These are phyloP conservation scores for Thielaviopsis ethacetica DNA, from an alignment of 2,329 filamentous ascomycete genomes.

Conservation along the genomic window DNA sequence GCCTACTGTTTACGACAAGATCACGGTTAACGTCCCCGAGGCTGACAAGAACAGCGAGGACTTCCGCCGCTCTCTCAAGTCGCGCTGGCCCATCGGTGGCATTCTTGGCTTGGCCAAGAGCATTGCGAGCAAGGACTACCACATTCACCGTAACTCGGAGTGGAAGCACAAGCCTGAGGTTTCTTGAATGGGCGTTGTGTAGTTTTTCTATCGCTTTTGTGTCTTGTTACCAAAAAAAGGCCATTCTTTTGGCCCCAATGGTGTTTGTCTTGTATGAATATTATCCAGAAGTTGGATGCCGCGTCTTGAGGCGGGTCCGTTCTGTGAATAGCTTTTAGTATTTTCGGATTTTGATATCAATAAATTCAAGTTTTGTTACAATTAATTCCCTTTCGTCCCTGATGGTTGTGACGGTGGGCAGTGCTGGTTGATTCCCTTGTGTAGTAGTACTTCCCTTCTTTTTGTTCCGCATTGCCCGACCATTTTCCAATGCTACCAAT, in stretches of 20 bases:
- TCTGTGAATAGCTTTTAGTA: not conserved
- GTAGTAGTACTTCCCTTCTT: no score
- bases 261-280: not conserved
- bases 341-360: not conserved
- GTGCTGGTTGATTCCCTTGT: no score
- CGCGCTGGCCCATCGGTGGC: conserved; percentile 38
- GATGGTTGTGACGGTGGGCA: not conserved
- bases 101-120: conserved; percentile 43
- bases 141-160: conserved; percentile 33
- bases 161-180: conserved; percentile 33
- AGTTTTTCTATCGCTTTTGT: not conserved
- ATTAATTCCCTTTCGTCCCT: not conserved
- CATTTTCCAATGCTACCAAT: no score
- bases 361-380: not conserved
- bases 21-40: conserved; percentile 35
- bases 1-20: conserved; percentile 57
- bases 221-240: not conserved
- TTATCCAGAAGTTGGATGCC: not conserved
- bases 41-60: conserved; percentile 24
- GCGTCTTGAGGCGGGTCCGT: not conserved
- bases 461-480: no score
- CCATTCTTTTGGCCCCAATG: not conserved
- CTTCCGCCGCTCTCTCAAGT: conserved; percentile 28
- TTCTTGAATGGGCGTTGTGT: not conserved
- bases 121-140: conserved; percentile 40